Conservation (phyloP, 495 filamentous ascomycete genomes). For the Aeminium ludgeri region DNA sequence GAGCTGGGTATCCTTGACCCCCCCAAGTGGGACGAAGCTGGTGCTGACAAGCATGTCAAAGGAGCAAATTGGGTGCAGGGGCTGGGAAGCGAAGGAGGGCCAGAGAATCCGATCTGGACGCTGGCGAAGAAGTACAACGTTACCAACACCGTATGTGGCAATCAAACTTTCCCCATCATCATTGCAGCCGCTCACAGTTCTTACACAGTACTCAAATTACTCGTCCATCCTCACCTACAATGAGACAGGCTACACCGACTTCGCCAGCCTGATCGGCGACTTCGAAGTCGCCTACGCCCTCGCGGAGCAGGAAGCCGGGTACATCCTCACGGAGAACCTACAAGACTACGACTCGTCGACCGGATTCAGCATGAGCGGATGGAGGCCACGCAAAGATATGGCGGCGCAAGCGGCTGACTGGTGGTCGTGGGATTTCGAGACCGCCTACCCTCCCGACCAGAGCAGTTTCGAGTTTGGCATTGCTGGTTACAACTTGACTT, state of each 20-base stretch:
- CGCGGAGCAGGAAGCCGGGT: slow-evolving; percentile 39
- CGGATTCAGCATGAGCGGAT: slow-evolving; percentile 43
- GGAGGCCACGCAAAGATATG: slow-evolving; percentile 45
- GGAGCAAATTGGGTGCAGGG: slow-evolving; percentile 53
- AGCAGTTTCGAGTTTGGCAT: slow-evolving; percentile 25
- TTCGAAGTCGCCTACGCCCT: slow-evolving; percentile 35
- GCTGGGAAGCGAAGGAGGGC: slow-evolving; percentile 36
- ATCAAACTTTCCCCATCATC: too few relatives aligned
- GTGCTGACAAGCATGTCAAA: too few relatives aligned
- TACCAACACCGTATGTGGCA: too few relatives aligned
- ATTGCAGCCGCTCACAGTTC: too few relatives aligned
- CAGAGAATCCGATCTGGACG: slow-evolving; percentile 55
- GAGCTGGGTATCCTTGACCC: too few relatives aligned
- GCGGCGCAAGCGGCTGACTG: slow-evolving; percentile 46
- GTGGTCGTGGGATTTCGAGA: slow-evolving; percentile 37
- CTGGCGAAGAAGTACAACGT: slow-evolving; percentile 48
- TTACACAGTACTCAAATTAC: slow-evolving; percentile 46
- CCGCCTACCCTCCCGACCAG: slow-evolving; percentile 25
- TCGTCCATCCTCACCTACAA: slow-evolving; percentile 44
- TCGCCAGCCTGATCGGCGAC: slow-evolving; percentile 31
- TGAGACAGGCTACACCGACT: slow-evolving; percentile 36
- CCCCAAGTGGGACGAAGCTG: too few relatives aligned
- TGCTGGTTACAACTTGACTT: slow-evolving; percentile 26
- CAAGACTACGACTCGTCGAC: slow-evolving; percentile 47
- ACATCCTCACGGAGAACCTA: slow-evolving; percentile 39